Base-by-base conservation (phyloP, 2,329 filamentous ascomycete genomes). In the Westerdykella aurantiaca region DNA sequence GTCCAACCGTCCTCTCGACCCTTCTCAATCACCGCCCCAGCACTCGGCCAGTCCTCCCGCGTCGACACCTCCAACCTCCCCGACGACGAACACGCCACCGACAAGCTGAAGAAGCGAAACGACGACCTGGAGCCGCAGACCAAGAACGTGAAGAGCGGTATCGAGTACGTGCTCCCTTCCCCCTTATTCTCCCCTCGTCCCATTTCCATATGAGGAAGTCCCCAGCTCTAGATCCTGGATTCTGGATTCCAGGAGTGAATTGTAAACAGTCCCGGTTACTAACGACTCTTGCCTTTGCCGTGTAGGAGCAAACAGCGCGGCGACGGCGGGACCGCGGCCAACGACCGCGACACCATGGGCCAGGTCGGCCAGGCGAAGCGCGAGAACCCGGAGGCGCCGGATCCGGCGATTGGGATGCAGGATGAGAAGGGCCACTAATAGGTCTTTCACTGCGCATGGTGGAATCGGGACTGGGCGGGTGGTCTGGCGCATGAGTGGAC, bases 381-480 rank as follows among this genome's bases (percentile, higher is more conserved):
- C 42, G 71, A 74, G 42, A 64, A 69, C 43, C 73, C 73, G 3
- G 73, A 74, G 55, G 67, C 71, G 12, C 72, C 73, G 1, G 71
- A 69, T 39, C 58, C 61, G 39, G 66, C 66, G 5, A 73, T 76
- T 52, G 73, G 73, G 0, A 74, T 76, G 69, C 70, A 75, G 56
- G 72, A 75, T 55, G 72, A 76, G 65, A 61, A 72, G 43, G 73
- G 72, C 25, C 25, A 29, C 7, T 29, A 29, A n/a, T n/a, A n/a
- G n/a, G n/a, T n/a, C n/a, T n/a, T n/a, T n/a, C n/a, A n/a, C n/a
- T n/a, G n/a, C n/a, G n/a, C n/a, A n/a, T n/a, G n/a, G n/a, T n/a
- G n/a, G n/a, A n/a, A n/a, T n/a, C n/a, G n/a, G n/a, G n/a, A n/a
- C n/a, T n/a, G 31, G 31, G 14, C 6, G 31, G 31, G 31, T 12